These are phyloP conservation scores for Blastosporella zonata DNA, from an alignment of 1,284 basidiomycete species.

Conservation along the genomic window DNA sequence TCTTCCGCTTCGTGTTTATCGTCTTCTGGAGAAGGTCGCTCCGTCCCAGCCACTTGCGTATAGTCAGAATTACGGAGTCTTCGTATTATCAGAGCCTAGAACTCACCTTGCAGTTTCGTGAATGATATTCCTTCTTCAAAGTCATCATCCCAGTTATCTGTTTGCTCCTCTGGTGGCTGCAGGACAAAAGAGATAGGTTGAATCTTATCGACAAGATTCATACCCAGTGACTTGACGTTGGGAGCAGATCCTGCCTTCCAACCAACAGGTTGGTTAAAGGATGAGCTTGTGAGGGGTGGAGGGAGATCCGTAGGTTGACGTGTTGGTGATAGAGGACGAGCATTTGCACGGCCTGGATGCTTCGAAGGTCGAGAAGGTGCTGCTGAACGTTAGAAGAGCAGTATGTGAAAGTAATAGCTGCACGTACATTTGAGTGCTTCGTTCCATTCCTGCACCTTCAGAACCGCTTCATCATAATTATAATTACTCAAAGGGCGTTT, in stretches of 20 bases:
- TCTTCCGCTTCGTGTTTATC: constrained; percentile 66
- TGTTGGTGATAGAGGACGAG: constrained; percentile 41
- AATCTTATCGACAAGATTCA: constrained; percentile 54
- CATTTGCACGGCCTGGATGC: constrained; percentile 46
- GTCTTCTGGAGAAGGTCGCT: constrained; percentile 57
- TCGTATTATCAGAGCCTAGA: background rate
- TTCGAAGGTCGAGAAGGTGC: constrained; percentile 63
- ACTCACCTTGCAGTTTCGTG: constrained; percentile 74
- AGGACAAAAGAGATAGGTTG: constrained; percentile 55
- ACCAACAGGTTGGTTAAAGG: constrained; percentile 25
- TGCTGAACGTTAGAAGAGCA: constrained; percentile 24
- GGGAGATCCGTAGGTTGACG: constrained; percentile 24
- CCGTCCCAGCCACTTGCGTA: constrained; percentile 41
- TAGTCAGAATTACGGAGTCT: background rate
- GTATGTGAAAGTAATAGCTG: background rate
- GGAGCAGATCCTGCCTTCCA: constrained; percentile 35
- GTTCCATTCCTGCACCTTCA: constrained; percentile 98
- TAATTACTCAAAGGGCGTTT: constrained; percentile 67
- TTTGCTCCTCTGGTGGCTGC: constrained; percentile 76
- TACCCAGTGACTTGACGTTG: constrained; percentile 31
- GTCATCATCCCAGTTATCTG: constrained; percentile 97
- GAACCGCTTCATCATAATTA: constrained; percentile 91
- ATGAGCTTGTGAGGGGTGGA: constrained; percentile 28
- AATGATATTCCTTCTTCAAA: constrained; percentile 93
- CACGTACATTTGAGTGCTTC: constrained; percentile 86